Base-by-base conservation (phyloP, 108 stramenopile species). In the Skeletonema menzelii region DNA sequence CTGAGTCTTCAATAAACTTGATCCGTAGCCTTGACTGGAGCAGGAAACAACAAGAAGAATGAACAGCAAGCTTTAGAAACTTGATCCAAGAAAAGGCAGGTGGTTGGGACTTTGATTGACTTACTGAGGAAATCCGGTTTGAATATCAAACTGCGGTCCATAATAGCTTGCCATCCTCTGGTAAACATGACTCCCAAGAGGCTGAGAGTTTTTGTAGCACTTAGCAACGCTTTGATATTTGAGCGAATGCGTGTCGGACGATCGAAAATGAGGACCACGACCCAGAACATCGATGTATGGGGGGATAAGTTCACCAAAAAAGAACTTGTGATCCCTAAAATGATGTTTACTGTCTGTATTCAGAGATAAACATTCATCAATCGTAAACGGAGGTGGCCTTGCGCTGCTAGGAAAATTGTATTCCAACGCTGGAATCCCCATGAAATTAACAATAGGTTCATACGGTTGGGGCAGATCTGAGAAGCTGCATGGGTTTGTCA, bases 121-220 rank as follows among this genome's bases (percentile, higher is more conserved):
- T 53, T 53, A 53, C 49, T 93, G 90, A 32, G 67, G 63, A 34
- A 27, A 69, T 20, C 91, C 92, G 12, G 84, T 86, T 67, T 93
- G 91, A 60, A 94, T 91, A 34, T 92, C 89, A 49, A 85, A 91
- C 58, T 84, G 85, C 13, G 95, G 95, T 0, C 95, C 95, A 74
- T 93, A 87, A 59, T 90, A 96, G 59, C 88, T 85, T 10, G 65
- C 76, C 67, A 93, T 84, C 15, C 92, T 81, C 74, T 89, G 84
- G 69, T 90, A 96, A 13, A 96, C 58, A 46, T 80, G 69, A 47
- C 83, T 84, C 49, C 95, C 95, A 37, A 80, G 35, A 3, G 72
- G 76, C 69, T 91, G 90, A 26, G 22, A 58, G 61, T 96, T 96
- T 46, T 72, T 69, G 77, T 92, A 96, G 72, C 95, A 96, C 64